Evolutionary conservation across 352 stramenopile species (phyloP).

Genomic region (Phytophthora parvispora): DNA sequence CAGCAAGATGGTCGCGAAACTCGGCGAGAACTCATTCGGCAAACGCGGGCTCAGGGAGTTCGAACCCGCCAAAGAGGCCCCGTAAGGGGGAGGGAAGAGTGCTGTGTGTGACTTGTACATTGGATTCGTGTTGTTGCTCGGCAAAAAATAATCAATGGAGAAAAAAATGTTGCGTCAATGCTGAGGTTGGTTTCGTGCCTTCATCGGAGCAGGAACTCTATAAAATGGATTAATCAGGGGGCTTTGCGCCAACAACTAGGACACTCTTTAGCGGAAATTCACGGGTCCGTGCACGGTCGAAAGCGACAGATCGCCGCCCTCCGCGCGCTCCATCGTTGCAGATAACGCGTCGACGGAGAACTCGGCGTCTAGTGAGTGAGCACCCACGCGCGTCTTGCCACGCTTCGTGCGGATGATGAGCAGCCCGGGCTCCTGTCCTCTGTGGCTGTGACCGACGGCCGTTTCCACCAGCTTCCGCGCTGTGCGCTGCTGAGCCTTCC

Average conservation of each 20-base stretch:
- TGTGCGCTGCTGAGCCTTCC: conserved; percentile 64
- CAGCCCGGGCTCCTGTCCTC: conserved; percentile 52
- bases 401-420: conserved; percentile 76
- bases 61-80: no score
- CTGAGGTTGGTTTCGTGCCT: not conserved
- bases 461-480: conserved; percentile 63
- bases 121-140: no score
- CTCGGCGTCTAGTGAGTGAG: conserved; percentile 35
- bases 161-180: no score
- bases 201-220: conserved; percentile 14
- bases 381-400: conserved; percentile 66
- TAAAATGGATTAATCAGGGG: conserved; percentile 10
- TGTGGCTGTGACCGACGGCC: conserved; percentile 20
- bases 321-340: conserved; percentile 76
- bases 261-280: conserved; percentile 49
- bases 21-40: no score
- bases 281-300: conserved; percentile 39
- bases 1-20: no score
- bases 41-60: no score
- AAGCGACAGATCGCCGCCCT: conserved; percentile 73
- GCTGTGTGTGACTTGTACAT: no score
- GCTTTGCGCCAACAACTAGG: not conserved
- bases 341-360: conserved; percentile 68
- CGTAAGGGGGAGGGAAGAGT: no score
- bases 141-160: no score